A percentile compares a stretch with the other conserved stretches of the same genome.
Evolutionary conservation across 345 rosid genomes (phyloP).

Genomic region (Citrus reticulata): DNA sequence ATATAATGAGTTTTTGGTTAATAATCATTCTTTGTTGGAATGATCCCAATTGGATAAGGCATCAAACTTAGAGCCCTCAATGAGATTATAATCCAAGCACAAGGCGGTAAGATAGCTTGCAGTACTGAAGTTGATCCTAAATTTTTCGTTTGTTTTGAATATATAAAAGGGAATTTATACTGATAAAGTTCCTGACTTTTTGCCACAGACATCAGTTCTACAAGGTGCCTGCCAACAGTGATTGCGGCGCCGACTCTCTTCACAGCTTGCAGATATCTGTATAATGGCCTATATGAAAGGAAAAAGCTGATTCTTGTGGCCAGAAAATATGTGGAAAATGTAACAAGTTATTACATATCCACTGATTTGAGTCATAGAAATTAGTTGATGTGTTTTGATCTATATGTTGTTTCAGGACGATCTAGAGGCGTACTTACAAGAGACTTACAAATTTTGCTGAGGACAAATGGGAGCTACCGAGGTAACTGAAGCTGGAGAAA

Average conservation of each 20-base stretch:
- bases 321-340: neutral
- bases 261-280: neutral
- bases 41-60: neutral
- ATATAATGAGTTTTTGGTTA: no score
- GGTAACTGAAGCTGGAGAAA: neutral
- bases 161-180: no score
- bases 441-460: neutral
- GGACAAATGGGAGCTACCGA: no score
- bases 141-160: no score
- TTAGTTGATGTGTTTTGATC: neutral
- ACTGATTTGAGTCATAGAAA: neutral
- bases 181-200: no score
- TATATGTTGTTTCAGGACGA: neutral
- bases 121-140: no score
- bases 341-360: neutral
- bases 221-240: neutral
- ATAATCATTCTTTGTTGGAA: neutral
- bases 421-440: neutral
- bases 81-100: no score
- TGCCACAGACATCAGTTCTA: neutral
- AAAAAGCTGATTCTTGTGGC: no score
- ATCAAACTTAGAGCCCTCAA: neutral
- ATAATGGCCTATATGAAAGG: neutral
- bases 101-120: neutral
- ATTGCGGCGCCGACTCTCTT: neutral